Evolutionary conservation across 2,329 filamentous ascomycete species (phyloP).

Genomic region (Fusarium palustre): DNA sequence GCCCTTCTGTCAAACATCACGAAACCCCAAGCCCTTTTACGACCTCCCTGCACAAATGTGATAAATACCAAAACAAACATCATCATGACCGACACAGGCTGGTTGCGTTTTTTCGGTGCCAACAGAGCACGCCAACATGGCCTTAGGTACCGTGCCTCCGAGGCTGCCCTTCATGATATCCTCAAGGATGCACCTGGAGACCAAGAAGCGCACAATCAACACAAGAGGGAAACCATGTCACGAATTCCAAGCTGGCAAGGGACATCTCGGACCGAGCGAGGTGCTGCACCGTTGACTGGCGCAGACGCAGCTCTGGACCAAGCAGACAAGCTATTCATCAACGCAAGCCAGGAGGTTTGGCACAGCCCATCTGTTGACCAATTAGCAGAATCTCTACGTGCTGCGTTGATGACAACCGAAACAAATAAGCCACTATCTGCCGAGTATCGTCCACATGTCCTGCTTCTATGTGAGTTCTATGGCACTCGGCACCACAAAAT

Average conservation of each 20-base stretch:
- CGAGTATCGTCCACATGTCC: slow-evolving; percentile 58
- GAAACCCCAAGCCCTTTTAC: neutral
- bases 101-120: slow-evolving; percentile 45
- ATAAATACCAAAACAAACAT: neutral
- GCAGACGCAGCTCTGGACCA: slow-evolving; percentile 14
- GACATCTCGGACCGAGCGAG: neutral
- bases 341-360: slow-evolving; percentile 46
- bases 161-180: slow-evolving; percentile 35
- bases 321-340: slow-evolving; percentile 33
- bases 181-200: slow-evolving; percentile 13
- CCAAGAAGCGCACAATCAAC: slow-evolving; percentile 4
- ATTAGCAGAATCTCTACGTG: slow-evolving; percentile 59
- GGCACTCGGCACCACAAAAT: slow-evolving; percentile 46
- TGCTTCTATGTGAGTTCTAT: slow-evolving; percentile 54
- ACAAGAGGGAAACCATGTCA: slow-evolving; percentile 11
- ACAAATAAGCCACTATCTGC: slow-evolving; percentile 53
- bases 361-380: slow-evolving; percentile 58
- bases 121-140: slow-evolving; percentile 40
- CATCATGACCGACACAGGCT: slow-evolving; percentile 42
- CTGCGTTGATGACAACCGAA: slow-evolving; percentile 55
- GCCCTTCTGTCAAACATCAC: neutral
- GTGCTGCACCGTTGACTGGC: neutral
- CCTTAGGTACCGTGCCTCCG: slow-evolving; percentile 39
- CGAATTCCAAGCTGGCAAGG: slow-evolving; percentile 36
- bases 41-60: neutral